Evolutionary conservation across 2,329 filamentous ascomycete species (phyloP), one percentile per base, ranked within the genome.

Genomic region (Pseudocercospora macadamiae): DNA sequence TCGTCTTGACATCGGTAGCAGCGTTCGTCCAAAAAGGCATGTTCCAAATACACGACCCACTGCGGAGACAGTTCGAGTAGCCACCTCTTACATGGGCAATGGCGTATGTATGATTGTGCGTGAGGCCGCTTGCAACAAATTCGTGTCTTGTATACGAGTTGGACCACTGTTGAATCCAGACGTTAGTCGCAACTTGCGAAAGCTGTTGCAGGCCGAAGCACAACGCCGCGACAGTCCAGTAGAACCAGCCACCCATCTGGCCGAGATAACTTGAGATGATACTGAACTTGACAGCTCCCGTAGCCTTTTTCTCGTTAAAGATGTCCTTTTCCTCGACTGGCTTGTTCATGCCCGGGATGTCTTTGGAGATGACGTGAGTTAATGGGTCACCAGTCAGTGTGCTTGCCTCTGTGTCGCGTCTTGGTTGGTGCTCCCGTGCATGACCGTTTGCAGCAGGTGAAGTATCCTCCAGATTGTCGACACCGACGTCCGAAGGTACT

Each of bases 181-280:
- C 77, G 69, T 95, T 97, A 32, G 92, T 96, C 0, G 89, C 91
- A 2, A 97, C 89, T 21, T 89, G 89, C 3, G 89, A 89, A 30
- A 96, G 74, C 73, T 99, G 95, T 72, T 97, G 93, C 44, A 89
- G 78, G 25, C 83, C 82, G 70, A 99, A 97, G 34, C 93, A 87
- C 3, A 87, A 66, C 12, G 87, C 76, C 18, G 93, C 89, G 32
- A 90, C 78, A 48, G 89, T 74, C 95, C 95, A 99, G 78, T 96
- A 99, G 82, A 91, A 93, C 91, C 92, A 96, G 3, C 88, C 83
- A n/a, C 95, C 95, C 95, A 99, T 99, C 64, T 93, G 85, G 59
- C 77, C 78, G 16, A 99, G 83, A 73, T 99, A 99, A 71, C 96
- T 86, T 61, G 86, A 80, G 69, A 99, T 89, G 52, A 96, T 93